Conservation (phyloP, 225 moss, liverwort and hornwort species). For the Pleurozium schreberi region DNA sequence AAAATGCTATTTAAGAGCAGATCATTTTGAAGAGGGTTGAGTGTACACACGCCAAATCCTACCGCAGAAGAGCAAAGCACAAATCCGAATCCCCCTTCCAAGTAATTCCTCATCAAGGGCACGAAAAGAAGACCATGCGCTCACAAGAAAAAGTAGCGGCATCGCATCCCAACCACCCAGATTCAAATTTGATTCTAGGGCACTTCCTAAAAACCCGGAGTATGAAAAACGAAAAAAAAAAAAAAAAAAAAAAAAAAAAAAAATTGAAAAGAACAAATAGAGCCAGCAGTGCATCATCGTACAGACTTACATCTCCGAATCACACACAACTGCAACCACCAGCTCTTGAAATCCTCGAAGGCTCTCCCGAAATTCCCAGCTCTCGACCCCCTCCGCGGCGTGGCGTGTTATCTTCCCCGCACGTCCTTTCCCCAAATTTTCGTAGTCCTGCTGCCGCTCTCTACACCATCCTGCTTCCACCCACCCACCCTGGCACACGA, state of each 20-base stretch:
- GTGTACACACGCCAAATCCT: background rate
- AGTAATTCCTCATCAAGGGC: background rate
- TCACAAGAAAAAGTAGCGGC: background rate
- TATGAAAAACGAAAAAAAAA: background rate
- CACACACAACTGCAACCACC: background rate
- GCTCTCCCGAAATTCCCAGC: background rate
- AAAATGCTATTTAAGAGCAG: background rate
- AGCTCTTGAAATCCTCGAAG: background rate
- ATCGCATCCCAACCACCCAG: background rate
- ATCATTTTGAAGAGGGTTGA: background rate
- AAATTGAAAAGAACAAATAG: background rate
- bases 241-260: background rate
- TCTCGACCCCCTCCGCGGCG: background rate
- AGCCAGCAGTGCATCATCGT: background rate
- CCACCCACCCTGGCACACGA: constrained; percentile 6
- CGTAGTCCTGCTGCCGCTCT: background rate
- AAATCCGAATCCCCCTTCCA: background rate
- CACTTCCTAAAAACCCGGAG: background rate
- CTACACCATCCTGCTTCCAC: background rate
- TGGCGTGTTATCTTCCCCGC: background rate
- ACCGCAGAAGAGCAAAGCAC: background rate
- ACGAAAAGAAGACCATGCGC: background rate
- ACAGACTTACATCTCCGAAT: background rate
- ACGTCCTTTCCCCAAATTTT: background rate
- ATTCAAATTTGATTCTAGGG: background rate